Conservation (phyloP, 2,329 filamentous ascomycete species). For the Dryadomyces quercivorus region DNA sequence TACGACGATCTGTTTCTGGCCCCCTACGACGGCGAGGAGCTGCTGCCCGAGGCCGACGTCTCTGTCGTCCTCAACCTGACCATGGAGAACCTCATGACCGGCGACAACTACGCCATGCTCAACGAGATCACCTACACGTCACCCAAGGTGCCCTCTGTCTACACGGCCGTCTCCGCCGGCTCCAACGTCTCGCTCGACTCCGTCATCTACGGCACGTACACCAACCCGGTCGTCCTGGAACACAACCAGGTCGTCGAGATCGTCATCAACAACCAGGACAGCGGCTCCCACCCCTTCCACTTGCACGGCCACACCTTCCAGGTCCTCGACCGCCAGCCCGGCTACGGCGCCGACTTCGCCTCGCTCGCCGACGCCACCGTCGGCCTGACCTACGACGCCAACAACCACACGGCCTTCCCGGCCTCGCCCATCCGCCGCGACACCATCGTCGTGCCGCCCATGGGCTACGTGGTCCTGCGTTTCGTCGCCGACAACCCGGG, state of each 20-base stretch:
- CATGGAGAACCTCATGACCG: constrained; percentile 49
- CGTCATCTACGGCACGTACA: constrained; percentile 51
- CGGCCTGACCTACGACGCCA: constrained; percentile 7
- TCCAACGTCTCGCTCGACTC: constrained; percentile 42
- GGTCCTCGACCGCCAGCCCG: constrained; percentile 45
- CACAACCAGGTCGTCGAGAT: constrained; percentile 60
- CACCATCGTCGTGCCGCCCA: constrained; percentile 50
- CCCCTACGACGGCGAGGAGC: constrained; percentile 51
- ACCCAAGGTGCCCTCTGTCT: constrained; percentile 70
- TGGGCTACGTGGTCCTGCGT: constrained; percentile 57
- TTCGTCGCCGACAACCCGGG: constrained; percentile 58
- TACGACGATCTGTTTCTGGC: constrained; percentile 65
- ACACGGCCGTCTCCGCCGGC: constrained; percentile 54
- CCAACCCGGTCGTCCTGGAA: constrained; percentile 55
- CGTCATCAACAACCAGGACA: constrained; percentile 64
- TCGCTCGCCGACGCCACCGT: constrained; percentile 28
- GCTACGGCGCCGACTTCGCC: constrained; percentile 45
- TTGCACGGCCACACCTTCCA: constrained; percentile 63
- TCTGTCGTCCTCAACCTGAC: constrained; percentile 49
- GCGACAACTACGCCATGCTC: constrained; percentile 45
- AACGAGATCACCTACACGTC: constrained; percentile 66
- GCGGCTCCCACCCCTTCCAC: constrained; percentile 63
- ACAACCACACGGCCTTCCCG: constrained; percentile 28
- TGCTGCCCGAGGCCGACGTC: constrained; percentile 50
- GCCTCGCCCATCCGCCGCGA: constrained; percentile 54